These are phyloP conservation scores for Psophocarpus tetragonolobus DNA, from an alignment of 306 rosid species.

Conservation along the genomic window DNA sequence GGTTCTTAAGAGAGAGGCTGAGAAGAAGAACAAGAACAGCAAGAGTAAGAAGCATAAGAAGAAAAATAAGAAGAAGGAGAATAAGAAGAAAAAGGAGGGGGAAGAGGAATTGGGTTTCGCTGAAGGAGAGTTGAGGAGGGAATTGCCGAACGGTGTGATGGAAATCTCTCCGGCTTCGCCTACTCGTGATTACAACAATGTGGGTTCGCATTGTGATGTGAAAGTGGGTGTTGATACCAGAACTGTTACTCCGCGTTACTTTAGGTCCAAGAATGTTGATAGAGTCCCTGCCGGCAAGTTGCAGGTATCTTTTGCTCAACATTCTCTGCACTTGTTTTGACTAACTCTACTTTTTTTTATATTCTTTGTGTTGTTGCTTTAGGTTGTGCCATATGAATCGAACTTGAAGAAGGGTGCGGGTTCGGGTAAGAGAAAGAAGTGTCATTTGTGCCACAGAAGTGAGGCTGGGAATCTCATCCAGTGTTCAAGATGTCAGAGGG, in stretches of 20 bases:
- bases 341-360: not conserved
- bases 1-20: constrained; percentile 86
- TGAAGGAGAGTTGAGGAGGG: constrained; percentile 63
- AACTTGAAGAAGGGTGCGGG: constrained; percentile 50
- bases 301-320: constrained; percentile 52
- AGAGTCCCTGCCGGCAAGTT: constrained; percentile 63
- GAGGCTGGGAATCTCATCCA: constrained; percentile 54
- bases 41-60: not conserved
- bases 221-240: constrained; percentile 54
- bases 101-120: constrained; percentile 43
- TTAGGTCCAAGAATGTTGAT: constrained; percentile 92
- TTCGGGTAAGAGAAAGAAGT: constrained; percentile 56
- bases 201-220: constrained; percentile 53
- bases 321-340: not conserved
- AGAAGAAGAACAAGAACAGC: constrained; percentile 55
- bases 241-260: constrained; percentile 51
- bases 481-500: constrained; percentile 86
- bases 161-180: constrained; percentile 75
- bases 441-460: constrained; percentile 83
- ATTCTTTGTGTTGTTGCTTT: not conserved
- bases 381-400: constrained; percentile 61
- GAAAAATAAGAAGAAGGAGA: not conserved
- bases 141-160: constrained; percentile 93
- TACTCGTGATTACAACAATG: constrained; percentile 56
- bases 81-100: constrained; percentile 27